Percentiles rank a stretch among this genome's conserved stretches.
These are phyloP conservation scores for Colletotrichum trifolii DNA, from an alignment of 2,329 filamentous ascomycete genomes.

Conservation along the genomic window DNA sequence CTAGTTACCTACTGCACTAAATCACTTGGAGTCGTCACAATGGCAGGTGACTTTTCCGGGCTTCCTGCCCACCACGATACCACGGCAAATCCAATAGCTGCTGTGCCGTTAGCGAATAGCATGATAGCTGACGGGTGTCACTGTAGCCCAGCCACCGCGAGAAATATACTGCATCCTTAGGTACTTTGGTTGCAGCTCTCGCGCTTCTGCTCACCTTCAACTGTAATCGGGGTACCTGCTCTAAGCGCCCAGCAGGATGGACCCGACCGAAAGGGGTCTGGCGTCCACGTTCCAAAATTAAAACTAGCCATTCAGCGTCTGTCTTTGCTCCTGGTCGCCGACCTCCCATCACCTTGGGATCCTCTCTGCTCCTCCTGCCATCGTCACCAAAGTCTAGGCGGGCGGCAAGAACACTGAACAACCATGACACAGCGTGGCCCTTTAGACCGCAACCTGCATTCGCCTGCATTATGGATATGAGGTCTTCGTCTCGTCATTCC, in stretches of 20 bases:
- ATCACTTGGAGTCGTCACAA: slow-evolving; percentile 5
- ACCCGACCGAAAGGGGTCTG: slow-evolving; percentile 28
- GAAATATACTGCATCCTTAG: too few relatives aligned
- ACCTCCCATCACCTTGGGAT: slow-evolving; percentile 23
- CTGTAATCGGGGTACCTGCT: slow-evolving; percentile 4
- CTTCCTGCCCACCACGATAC: too few relatives aligned
- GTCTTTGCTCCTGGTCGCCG: not conserved
- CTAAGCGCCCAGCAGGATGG: slow-evolving; percentile 35
- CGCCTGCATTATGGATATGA: slow-evolving; percentile 27
- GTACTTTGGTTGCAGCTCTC: slow-evolving; percentile 2
- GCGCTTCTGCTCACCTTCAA: slow-evolving; percentile 11
- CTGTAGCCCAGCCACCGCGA: slow-evolving; percentile 14
- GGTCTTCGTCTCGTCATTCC: slow-evolving; percentile 18
- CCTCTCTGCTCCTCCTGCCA: slow-evolving; percentile 30
- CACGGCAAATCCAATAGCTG: not conserved
- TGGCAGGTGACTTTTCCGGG: slow-evolving; percentile 8
- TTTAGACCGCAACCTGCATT: slow-evolving; percentile 22
- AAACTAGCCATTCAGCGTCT: slow-evolving; percentile 25
- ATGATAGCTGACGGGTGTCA: not conserved
- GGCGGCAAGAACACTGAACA: slow-evolving; percentile 25
- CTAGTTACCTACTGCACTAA: not conserved
- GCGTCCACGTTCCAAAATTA: slow-evolving; percentile 33
- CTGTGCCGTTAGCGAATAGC: slow-evolving; percentile 18
- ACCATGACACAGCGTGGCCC: slow-evolving; percentile 9
- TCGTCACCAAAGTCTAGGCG: slow-evolving; percentile 3